phyloP scores from a whole-genome alignment of 768 basidiomycete species.

The Termitomyces sp. region DNA sequence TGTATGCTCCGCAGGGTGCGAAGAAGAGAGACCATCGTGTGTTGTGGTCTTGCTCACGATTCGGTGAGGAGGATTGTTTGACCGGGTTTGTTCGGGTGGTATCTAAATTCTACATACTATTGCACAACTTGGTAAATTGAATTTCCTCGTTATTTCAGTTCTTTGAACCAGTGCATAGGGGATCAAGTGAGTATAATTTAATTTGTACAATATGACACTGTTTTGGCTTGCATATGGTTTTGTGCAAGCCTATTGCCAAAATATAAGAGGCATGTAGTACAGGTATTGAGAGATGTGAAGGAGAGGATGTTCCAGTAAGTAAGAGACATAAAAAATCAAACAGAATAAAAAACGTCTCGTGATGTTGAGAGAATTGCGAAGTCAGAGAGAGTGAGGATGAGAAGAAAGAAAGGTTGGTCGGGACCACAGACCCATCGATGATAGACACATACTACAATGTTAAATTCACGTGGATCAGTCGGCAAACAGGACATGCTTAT shows the following conservation, averaged over 20 bases:
- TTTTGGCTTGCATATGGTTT: conserved; percentile 6
- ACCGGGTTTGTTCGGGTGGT: conserved; percentile 25
- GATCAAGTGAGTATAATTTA: conserved; percentile 3
- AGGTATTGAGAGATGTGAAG: conserved; percentile 2
- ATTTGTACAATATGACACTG: conserved; percentile 20
- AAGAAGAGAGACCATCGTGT: conserved; percentile 62
- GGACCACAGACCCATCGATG: background rate
- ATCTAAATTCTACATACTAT: too few species aligned
- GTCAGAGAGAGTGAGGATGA: background rate
- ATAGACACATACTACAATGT: background rate
- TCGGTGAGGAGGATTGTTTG: conserved; percentile 21
- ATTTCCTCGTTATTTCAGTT: background rate
- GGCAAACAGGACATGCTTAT: conserved; percentile 82
- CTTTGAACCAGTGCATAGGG: background rate
- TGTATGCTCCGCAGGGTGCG: conserved; percentile 76
- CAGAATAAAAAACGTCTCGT: conserved; percentile 12
- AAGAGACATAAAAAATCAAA: conserved; percentile 15
- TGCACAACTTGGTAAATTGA: too few species aligned
- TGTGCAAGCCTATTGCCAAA: background rate
- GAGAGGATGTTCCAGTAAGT: conserved; percentile 5
- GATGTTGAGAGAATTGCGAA: conserved; percentile 5
- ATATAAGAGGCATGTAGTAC: conserved; percentile 9
- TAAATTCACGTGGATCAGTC: conserved; percentile 48
- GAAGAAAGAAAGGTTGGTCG: background rate
- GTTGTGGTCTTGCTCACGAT: background rate